Percentiles rank a stretch among this genome's conserved stretches.
phyloP scores from a whole-genome alignment of 345 rosid species.

The Populus pruinosa region DNA sequence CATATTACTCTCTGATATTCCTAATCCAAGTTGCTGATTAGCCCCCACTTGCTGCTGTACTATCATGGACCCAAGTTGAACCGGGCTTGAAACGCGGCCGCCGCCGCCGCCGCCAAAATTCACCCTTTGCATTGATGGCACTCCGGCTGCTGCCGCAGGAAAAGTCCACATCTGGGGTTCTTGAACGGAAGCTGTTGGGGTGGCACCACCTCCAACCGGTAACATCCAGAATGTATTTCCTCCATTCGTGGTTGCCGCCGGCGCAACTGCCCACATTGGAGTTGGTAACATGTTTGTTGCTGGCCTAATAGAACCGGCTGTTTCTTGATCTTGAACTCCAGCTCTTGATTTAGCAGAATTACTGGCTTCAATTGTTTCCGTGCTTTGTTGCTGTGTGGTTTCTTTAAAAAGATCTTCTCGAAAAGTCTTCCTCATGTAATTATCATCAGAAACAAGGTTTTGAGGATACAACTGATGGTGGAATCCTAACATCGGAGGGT shows the following conservation, averaged over 20 bases:
- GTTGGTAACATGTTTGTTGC: constrained; percentile 37
- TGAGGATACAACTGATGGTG: constrained; percentile 58
- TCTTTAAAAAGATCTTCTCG: constrained; percentile 74
- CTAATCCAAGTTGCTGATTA: constrained; percentile 58
- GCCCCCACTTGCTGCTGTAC: constrained; percentile 55
- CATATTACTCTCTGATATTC: constrained; percentile 45
- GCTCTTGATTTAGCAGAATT: constrained; percentile 26
- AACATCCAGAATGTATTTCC: constrained; percentile 82
- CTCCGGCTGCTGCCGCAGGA: constrained; percentile 27
- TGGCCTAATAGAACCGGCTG: constrained; percentile 30
- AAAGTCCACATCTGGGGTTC: constrained; percentile 73
- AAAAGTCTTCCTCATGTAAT: constrained; percentile 40
- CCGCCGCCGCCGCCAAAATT: constrained; percentile 50
- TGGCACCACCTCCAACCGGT: constrained; percentile 43
- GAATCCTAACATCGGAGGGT: constrained; percentile 45
- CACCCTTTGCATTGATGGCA: constrained; percentile 21
- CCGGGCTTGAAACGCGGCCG: constrained; percentile 42
- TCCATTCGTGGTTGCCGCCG: constrained; percentile 49
- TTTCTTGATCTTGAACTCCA: constrained; percentile 40
- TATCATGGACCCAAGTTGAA: constrained; percentile 67
- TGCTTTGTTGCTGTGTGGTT: constrained; percentile 16
- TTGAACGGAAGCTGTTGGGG: constrained; percentile 15
- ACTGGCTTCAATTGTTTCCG: constrained; percentile 14
- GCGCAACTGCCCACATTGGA: constrained; percentile 72
- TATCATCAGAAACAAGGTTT: constrained; percentile 26